A percentile compares a stretch with the other conserved stretches of the same genome.
Conservation (phyloP, 2,329 filamentous ascomycete genomes). For the Colletotrichum karsti region DNA sequence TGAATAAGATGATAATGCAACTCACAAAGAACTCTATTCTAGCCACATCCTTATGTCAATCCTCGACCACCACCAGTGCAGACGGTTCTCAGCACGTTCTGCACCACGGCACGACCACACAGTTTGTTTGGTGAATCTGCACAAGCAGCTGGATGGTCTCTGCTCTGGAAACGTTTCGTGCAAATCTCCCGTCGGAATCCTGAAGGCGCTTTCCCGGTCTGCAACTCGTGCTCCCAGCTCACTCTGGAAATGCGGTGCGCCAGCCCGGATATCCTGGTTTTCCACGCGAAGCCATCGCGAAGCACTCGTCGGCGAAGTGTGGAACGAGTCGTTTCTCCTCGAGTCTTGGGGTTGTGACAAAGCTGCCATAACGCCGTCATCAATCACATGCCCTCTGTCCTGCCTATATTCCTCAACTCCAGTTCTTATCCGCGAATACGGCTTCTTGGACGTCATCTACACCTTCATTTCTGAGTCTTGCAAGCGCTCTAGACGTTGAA, state of each 20-base stretch:
- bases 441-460: neutral
- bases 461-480: neutral
- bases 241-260: neutral
- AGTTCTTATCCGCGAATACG: neutral
- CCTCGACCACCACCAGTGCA: too few species aligned
- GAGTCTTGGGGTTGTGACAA: neutral
- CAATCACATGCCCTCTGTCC: neutral
- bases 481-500: neutral
- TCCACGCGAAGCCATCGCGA: neutral
- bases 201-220: neutral
- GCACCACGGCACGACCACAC: neutral
- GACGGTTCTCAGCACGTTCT: neutral
- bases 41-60: too few species aligned
- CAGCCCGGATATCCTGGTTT: neutral
- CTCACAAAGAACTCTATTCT: too few species aligned
- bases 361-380: neutral
- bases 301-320: neutral
- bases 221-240: neutral
- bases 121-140: neutral
- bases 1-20: too few species aligned
- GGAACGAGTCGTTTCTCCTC: neutral
- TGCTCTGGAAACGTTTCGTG: neutral
- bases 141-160: slow-evolving; percentile 9
- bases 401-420: neutral
- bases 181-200: neutral